Evolutionary conservation across 805 yeast genomes (phyloP), one percentile per base, ranked within the genome.

Genomic region (Saccharomycopsis selenospora): DNA sequence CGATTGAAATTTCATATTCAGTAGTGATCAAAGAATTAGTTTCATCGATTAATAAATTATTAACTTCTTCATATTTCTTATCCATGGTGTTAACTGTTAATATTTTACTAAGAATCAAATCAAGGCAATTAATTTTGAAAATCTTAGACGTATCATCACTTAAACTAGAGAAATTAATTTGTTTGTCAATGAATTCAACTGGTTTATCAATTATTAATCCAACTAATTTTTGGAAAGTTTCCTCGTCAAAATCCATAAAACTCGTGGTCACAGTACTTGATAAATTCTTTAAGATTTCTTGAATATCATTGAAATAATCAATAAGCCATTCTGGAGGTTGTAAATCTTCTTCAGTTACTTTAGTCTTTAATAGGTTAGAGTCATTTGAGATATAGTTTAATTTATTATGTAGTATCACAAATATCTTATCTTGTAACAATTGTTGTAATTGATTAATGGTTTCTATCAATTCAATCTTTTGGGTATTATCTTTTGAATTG

Each of bases 311-410:
- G 43, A 83, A 72, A 55, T 82, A 79, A n/a, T 77, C 82, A 43
- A 75, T 68, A 20, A 85, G 66, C 89, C 95, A 90, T 51, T 85
- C 95, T 0, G 97, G 96, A 3, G 95, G 80, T 52, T 82, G 76
- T 20, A 85, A 66, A 52, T 86, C 86, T 25, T 72, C 73, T 45
- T 68, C 61, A 14, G 72, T 52, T 33, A 62, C 61, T 48, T 68
- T 58, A 58, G 65, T 13, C 58, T 65, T 59, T 64, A 54, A 14
- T 51, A 23, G 3, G 22, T 18, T n/a, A 23, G 28, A 7, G 7
- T 28, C 24, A 25, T 42, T 40, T 11, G 22, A 25, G 14, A 61
- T 53, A n/a, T 43, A 25, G 6, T 56, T 38, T 29, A 71, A 57
- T 43, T 66, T 68, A n/a, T 64, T 61, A 8, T 70, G 67, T 26